Evolutionary conservation across 2,329 filamentous ascomycete genomes (phyloP).

Genomic region (Sarocladiaceae sp.): DNA sequence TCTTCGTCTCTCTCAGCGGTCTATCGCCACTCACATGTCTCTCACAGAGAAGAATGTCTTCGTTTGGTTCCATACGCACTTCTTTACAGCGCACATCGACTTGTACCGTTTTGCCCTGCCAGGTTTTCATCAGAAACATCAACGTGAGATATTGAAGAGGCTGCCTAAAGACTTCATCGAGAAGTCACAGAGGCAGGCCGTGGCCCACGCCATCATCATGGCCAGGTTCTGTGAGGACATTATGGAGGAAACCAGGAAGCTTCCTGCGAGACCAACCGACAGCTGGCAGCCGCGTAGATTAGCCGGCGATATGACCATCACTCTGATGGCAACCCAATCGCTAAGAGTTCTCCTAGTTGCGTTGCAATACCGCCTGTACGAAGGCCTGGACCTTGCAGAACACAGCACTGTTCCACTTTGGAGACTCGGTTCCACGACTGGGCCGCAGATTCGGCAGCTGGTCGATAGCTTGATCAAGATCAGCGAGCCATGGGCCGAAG

Average conservation of each 20-base stretch:
- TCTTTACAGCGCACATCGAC: constrained; percentile 30
- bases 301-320: constrained; percentile 24
- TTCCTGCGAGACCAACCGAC: constrained; percentile 11
- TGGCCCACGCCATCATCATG: constrained; percentile 30
- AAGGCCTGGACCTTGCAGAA: constrained; percentile 21
- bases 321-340: constrained; percentile 24
- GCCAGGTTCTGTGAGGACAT: constrained; percentile 30
- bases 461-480: constrained; percentile 27
- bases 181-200: constrained; percentile 31
- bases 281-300: constrained; percentile 18
- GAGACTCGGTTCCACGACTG: constrained; percentile 24
- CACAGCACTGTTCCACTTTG: constrained; percentile 31
- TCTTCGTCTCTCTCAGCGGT: constrained; percentile 27
- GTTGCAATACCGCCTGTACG: constrained; percentile 28
- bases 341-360: constrained; percentile 29
- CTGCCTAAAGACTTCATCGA: constrained; percentile 29
- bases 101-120: constrained; percentile 33
- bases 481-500: constrained; percentile 25
- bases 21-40: constrained; percentile 24
- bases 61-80: constrained; percentile 29
- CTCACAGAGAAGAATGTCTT: constrained; percentile 26
- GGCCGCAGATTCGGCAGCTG: constrained; percentile 24
- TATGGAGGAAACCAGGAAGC: constrained; percentile 22
- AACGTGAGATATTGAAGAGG: constrained; percentile 23
- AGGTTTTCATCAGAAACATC: constrained; percentile 22